Evolutionary conservation across 1,284 basidiomycete genomes (phyloP).

Genomic region (Cryptococcus depauperatus): DNA sequence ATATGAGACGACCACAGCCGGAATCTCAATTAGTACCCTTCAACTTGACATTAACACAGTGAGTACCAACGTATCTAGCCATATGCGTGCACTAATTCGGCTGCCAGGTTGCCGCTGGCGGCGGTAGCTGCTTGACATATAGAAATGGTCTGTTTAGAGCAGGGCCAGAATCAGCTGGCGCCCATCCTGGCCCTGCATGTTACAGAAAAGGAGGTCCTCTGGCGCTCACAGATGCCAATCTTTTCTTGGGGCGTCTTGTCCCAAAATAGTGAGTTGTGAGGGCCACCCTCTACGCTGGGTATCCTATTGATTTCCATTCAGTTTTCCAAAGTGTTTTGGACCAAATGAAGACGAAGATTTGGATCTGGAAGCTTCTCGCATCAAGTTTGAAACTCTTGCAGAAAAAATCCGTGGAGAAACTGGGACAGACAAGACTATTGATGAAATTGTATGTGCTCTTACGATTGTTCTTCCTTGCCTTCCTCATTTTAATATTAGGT

Average conservation of each 20-base stretch:
- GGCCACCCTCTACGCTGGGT: not conserved
- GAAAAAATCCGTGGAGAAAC: conserved; percentile 60
- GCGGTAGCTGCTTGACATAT: conserved; percentile 73
- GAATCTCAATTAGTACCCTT: conserved; percentile 77
- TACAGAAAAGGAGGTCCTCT: conserved; percentile 76
- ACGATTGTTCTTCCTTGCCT: too few species aligned
- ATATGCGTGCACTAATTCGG: not conserved
- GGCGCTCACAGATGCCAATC: conserved; percentile 78
- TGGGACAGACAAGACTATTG: conserved; percentile 57
- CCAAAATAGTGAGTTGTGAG: conserved; percentile 52
- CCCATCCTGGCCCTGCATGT: conserved; percentile 74
- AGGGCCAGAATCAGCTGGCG: conserved; percentile 68
- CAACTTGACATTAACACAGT: conserved; percentile 79
- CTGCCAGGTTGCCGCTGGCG: conserved; percentile 58
- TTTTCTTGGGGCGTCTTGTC: conserved; percentile 72
- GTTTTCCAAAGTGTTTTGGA: conserved; percentile 80
- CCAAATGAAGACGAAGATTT: conserved; percentile 73
- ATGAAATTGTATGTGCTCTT: conserved; percentile 68
- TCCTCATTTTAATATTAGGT: conserved; percentile 8
- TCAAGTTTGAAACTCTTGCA: conserved; percentile 59
- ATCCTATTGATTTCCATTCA: not conserved
- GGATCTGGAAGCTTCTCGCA: conserved; percentile 59
- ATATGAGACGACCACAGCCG: conserved; percentile 85
- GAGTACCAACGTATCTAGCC: not conserved
- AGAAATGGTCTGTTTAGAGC: conserved; percentile 73